phyloP scores from a whole-genome alignment of 805 yeast genomes.

The Yamadazyma kitorensis region DNA sequence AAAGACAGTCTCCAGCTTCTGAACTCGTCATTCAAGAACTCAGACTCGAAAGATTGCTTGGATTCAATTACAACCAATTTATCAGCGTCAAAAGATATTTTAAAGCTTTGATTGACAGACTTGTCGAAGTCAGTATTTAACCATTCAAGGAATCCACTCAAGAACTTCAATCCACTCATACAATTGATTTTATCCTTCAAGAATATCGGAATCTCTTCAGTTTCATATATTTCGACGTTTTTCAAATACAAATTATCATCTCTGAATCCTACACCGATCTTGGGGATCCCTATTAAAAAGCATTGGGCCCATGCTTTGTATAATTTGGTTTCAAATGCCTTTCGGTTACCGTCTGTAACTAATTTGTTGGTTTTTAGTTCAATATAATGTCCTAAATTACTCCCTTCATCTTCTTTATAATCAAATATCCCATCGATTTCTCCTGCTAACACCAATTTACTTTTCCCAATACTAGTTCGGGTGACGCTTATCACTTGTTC shows the following conservation, averaged over 20 bases:
- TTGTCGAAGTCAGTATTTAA: slow-evolving; percentile 49
- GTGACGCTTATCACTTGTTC: slow-evolving; percentile 83
- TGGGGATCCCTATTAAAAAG: slow-evolving; percentile 81
- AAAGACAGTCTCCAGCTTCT: slow-evolving; percentile 30
- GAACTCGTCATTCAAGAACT: slow-evolving; percentile 47
- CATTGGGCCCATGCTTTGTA: slow-evolving; percentile 91
- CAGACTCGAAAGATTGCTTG: slow-evolving; percentile 32
- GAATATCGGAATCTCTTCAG: slow-evolving; percentile 74
- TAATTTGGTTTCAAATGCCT: slow-evolving; percentile 70
- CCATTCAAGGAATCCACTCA: slow-evolving; percentile 85
- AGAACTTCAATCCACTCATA: slow-evolving; percentile 78
- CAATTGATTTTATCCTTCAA: slow-evolving; percentile 67
- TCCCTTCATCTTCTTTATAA: slow-evolving; percentile 45
- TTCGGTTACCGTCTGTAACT: slow-evolving; percentile 57
- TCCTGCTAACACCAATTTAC: slow-evolving; percentile 71
- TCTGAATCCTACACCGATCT: slow-evolving; percentile 80
- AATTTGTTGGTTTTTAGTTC: slow-evolving; percentile 75
- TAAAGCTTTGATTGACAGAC: slow-evolving; percentile 35
- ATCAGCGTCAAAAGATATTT: slow-evolving; percentile 50
- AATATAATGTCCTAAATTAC: slow-evolving; percentile 68
- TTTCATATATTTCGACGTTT: slow-evolving; percentile 69
- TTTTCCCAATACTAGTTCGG: slow-evolving; percentile 76
- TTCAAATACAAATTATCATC: slow-evolving; percentile 65
- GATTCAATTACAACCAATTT: slow-evolving; percentile 41
- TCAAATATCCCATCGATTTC: slow-evolving; percentile 93